These are phyloP conservation scores for Penicilliopsis zonata DNA, from an alignment of 495 filamentous ascomycete genomes.

Conservation along the genomic window DNA sequence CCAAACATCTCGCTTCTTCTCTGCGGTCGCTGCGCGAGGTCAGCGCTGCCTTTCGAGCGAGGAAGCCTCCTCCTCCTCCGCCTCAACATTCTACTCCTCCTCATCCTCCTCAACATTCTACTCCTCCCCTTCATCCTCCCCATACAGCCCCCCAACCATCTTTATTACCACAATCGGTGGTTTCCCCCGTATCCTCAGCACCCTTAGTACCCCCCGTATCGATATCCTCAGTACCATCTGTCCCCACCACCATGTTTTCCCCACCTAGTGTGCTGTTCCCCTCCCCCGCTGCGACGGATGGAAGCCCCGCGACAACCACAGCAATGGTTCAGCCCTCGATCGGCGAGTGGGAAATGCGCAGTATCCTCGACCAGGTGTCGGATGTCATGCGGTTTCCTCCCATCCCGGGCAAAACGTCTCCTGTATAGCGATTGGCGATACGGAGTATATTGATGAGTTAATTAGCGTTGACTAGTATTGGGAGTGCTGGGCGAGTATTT, in stretches of 20 bases:
- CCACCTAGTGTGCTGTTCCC: slow-evolving; percentile 7
- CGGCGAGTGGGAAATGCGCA: slow-evolving; percentile 13
- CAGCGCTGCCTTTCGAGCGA: slow-evolving; percentile 20
- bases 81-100: neutral
- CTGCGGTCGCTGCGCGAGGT: slow-evolving; percentile 29
- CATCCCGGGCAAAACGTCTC: too few relatives aligned
- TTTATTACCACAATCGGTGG: too few relatives aligned
- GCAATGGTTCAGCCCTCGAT: slow-evolving; percentile 1
- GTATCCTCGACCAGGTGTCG: slow-evolving; percentile 22
- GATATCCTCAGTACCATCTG: slow-evolving; percentile 6
- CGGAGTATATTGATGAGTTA: too few relatives aligned
- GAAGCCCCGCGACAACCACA: slow-evolving; percentile 5
- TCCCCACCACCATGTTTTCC: neutral
- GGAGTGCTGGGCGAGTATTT: too few relatives aligned
- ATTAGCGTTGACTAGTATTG: too few relatives aligned
- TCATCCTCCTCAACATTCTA: too few relatives aligned
- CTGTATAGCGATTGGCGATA: too few relatives aligned
- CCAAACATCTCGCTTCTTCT: slow-evolving; percentile 27
- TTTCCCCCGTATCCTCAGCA: too few relatives aligned
- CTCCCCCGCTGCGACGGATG: slow-evolving; percentile 14
- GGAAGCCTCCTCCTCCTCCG: slow-evolving; percentile 3
- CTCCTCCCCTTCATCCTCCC: neutral
- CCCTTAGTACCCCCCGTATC: slow-evolving; percentile 1
- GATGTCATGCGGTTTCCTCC: slow-evolving; percentile 32
- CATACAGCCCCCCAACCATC: neutral